Conservation (phyloP, 257 asterid genomes). For the Solanum piurae region DNA sequence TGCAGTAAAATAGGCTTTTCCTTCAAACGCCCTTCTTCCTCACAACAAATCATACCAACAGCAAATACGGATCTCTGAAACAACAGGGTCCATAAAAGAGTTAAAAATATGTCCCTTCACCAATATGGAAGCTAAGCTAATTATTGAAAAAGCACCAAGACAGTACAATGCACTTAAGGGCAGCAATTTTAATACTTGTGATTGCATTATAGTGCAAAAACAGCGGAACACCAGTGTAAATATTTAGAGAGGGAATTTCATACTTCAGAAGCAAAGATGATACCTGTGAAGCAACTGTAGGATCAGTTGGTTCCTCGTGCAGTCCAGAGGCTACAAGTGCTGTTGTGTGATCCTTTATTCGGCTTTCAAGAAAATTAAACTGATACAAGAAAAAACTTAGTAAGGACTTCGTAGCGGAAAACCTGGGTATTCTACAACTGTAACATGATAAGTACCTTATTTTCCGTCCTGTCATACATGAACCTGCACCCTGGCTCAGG, state of each 20-base stretch:
- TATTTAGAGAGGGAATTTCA: neutral
- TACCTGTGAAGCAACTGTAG: slow-evolving; percentile 95
- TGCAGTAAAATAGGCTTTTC: slow-evolving; percentile 87
- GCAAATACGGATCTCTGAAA: slow-evolving; percentile 76
- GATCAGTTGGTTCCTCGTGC: slow-evolving; percentile 73
- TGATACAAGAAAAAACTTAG: slow-evolving; percentile 10
- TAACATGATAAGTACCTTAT: slow-evolving; percentile 49
- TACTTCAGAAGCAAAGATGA: neutral
- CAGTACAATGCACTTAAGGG: neutral
- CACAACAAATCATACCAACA: slow-evolving; percentile 95
- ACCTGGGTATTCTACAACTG: neutral
- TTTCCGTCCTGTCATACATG: slow-evolving; percentile 91
- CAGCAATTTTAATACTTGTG: neutral
- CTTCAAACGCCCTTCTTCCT: slow-evolving; percentile 96
- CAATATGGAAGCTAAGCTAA: neutral
- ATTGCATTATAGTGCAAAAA: neutral
- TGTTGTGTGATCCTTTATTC: slow-evolving; percentile 37
- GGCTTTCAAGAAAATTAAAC: slow-evolving; percentile 79
- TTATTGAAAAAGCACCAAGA: neutral
- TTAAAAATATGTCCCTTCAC: neutral
- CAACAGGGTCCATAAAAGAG: slow-evolving; percentile 4
- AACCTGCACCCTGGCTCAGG: slow-evolving; percentile 84
- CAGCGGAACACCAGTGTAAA: neutral
- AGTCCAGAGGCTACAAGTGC: slow-evolving; percentile 54
- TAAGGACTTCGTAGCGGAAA: slow-evolving; percentile 5